Conservation (phyloP, 805 yeast genomes). For the Wickerhamomyces subpelliculosus region DNA sequence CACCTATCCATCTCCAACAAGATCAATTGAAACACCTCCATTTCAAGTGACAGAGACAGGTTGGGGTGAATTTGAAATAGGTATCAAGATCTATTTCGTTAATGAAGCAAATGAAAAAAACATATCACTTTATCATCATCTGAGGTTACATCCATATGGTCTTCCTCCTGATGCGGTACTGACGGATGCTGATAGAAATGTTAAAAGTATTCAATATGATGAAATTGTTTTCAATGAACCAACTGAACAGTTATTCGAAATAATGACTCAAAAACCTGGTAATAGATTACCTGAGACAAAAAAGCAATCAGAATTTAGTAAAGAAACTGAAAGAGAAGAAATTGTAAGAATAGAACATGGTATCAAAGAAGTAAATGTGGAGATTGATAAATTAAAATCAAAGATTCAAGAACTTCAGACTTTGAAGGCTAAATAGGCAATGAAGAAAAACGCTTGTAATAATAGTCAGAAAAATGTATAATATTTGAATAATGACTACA, state of each 20-base stretch:
- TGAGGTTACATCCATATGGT: slow-evolving; percentile 86
- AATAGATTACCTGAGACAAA: slow-evolving; percentile 40
- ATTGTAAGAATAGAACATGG: slow-evolving; percentile 46
- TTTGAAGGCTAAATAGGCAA: slow-evolving; percentile 3
- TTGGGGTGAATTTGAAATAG: slow-evolving; percentile 98
- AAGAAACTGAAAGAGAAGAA: slow-evolving; percentile 60
- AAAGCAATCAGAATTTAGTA: slow-evolving; percentile 32
- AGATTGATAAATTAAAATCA: slow-evolving; percentile 35
- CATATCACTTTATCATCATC: slow-evolving; percentile 77
- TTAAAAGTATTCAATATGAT: slow-evolving; percentile 66
- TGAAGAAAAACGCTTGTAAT: too few species aligned
- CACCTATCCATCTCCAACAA: slow-evolving; percentile 80
- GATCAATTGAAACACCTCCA: slow-evolving; percentile 86
- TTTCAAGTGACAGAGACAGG: slow-evolving; percentile 96
- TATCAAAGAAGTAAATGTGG: slow-evolving; percentile 34
- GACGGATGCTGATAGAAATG: slow-evolving; percentile 29
- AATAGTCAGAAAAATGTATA: not conserved
- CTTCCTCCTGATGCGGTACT: slow-evolving; percentile 24
- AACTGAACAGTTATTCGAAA: slow-evolving; percentile 78
- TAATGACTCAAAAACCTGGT: slow-evolving; percentile 62
- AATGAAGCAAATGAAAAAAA: slow-evolving; percentile 87
- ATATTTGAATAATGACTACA: not conserved
- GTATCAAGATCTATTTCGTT: slow-evolving; percentile 78
- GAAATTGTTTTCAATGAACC: slow-evolving; percentile 95
- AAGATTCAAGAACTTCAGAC: slow-evolving; percentile 25